phyloP scores from a whole-genome alignment of 2,329 filamentous ascomycete genomes.

The Exserohilum turcica region DNA sequence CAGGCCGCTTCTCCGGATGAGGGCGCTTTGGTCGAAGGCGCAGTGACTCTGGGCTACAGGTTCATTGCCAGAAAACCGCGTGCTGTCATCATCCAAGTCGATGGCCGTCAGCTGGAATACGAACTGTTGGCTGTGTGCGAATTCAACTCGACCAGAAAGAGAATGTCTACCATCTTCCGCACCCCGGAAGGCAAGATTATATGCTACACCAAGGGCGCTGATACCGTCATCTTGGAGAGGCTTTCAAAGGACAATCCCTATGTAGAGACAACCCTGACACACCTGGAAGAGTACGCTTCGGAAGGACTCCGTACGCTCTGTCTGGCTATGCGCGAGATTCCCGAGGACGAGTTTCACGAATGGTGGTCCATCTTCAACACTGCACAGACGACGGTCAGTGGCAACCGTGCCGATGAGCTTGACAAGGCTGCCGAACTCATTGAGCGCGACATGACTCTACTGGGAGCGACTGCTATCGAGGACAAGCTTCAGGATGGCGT shows the following conservation, averaged over 20 bases:
- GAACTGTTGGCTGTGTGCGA: conserved; percentile 96
- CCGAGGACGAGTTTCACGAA: conserved; percentile 84
- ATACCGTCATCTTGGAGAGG: conserved; percentile 95
- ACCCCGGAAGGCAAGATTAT: conserved; percentile 95
- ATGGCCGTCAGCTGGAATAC: conserved; percentile 75
- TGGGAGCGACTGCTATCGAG: conserved; percentile 96
- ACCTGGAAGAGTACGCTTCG: conserved; percentile 97
- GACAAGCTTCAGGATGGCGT: conserved; percentile 96
- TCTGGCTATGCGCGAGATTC: conserved; percentile 89
- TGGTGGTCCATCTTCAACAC: conserved; percentile 88
- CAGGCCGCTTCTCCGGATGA: conserved; percentile 98
- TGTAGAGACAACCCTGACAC: conserved; percentile 86
- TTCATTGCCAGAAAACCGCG: conserved; percentile 90
- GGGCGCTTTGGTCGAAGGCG: conserved; percentile 93
- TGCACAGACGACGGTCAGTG: conserved; percentile 86
- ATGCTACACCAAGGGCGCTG: conserved; percentile 93
- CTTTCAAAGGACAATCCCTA: conserved; percentile 78
- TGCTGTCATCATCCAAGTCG: conserved; percentile 80
- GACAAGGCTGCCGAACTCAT: conserved; percentile 97
- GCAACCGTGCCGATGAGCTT: conserved; percentile 89
- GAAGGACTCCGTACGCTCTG: conserved; percentile 95
- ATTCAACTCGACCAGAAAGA: conserved; percentile 96
- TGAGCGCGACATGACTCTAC: conserved; percentile 85
- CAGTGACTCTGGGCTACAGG: conserved; percentile 80
- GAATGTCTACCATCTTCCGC: conserved; percentile 97